phyloP scores from a whole-genome alignment of 192 early-diverging fungal genomes.

The Podochytrium sp. region DNA sequence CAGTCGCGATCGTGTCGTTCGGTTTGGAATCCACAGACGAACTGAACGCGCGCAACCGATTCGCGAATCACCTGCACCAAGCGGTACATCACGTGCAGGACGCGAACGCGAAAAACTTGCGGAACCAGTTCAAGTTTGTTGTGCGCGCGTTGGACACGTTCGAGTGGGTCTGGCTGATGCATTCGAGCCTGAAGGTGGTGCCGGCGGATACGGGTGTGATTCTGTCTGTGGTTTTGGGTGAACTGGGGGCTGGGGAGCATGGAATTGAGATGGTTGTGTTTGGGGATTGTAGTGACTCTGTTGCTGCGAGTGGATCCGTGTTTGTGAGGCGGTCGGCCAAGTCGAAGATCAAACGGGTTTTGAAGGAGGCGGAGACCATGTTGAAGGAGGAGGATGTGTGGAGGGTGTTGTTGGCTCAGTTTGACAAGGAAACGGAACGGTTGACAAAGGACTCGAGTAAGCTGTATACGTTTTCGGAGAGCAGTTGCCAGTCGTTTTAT shows the following conservation, averaged over 20 bases:
- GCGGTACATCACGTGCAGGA: background rate
- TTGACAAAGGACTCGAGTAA: no score
- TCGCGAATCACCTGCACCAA: background rate
- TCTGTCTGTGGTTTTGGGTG: background rate
- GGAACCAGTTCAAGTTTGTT: no score
- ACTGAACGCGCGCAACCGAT: background rate
- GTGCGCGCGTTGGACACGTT: background rate
- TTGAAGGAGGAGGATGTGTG: no score
- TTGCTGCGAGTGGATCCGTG: no score
- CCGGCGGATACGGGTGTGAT: no score
- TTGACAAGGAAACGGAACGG: no score
- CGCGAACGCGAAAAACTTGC: background rate
- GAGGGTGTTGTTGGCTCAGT: no score
- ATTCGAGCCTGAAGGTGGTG: no score
- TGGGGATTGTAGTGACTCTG: background rate
- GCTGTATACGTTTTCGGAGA: background rate
- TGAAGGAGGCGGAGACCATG: no score
- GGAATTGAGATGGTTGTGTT: background rate
- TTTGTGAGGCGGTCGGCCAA: no score
- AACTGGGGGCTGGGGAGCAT: background rate
- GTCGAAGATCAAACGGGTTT: background rate
- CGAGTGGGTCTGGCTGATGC: constrained; percentile 10
- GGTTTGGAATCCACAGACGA: background rate
- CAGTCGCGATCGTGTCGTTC: background rate
- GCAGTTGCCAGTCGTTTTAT: background rate